These are phyloP conservation scores for Fusarium kyushuense DNA, from an alignment of 2,329 filamentous ascomycete species.

Conservation along the genomic window DNA sequence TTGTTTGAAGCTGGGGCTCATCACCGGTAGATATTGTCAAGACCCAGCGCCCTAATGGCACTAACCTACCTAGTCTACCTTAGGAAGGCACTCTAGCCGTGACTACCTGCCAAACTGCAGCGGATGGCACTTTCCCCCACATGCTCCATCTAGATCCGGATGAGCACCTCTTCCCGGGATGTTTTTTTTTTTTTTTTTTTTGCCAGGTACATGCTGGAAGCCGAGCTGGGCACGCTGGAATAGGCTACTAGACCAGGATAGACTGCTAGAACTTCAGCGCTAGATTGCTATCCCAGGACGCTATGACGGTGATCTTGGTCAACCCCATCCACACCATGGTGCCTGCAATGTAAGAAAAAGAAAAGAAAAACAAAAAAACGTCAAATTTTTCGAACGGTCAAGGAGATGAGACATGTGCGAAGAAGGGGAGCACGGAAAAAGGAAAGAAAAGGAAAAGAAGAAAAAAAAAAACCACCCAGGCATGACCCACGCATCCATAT, in stretches of 20 bases:
- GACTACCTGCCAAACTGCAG: constrained; percentile 24
- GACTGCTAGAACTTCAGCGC: neutral
- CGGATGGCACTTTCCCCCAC: constrained; percentile 25
- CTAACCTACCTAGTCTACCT: constrained; percentile 23
- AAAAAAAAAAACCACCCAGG: too few species aligned
- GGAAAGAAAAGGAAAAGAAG: constrained; percentile 19
- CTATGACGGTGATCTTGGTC: constrained; percentile 29
- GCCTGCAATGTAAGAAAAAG: constrained; percentile 5
- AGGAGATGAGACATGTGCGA: constrained; percentile 25
- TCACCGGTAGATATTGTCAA: constrained; percentile 14
- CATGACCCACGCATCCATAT: neutral
- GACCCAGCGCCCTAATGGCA: constrained; percentile 11
- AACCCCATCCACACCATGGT: constrained; percentile 33
- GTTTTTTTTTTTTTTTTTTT: too few species aligned
- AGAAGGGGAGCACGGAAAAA: constrained; percentile 28
- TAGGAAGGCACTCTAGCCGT: constrained; percentile 28
- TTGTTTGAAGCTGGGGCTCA: constrained; percentile 13
- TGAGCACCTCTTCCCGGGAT: constrained; percentile 11
- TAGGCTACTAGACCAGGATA: neutral
- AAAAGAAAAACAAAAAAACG: constrained; percentile 18
- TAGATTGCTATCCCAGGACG: neutral
- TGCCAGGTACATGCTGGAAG: constrained; percentile 13
- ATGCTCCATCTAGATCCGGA: constrained; percentile 25
- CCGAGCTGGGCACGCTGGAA: neutral
- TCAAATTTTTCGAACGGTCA: constrained; percentile 19